These are phyloP conservation scores for Plasmodium yoelii DNA, from an alignment of 169 alveolate genomes.

Conservation along the genomic window DNA sequence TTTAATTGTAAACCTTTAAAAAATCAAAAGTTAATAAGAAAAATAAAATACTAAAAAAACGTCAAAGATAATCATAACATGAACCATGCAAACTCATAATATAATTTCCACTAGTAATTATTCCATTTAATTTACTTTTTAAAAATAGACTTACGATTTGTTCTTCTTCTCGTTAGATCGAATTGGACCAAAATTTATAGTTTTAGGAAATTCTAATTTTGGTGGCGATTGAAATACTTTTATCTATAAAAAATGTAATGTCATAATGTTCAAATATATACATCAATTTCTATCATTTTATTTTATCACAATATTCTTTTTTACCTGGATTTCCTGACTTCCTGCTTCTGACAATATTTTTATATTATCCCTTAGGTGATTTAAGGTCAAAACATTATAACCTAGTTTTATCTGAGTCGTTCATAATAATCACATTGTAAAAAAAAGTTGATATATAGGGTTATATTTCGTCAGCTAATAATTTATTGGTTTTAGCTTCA, in stretches of 20 bases:
- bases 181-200: constrained; percentile 53
- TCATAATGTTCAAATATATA: not conserved
- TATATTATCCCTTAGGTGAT: constrained; percentile 44
- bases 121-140: constrained; percentile 1
- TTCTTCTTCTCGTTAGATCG: constrained; percentile 58
- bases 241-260: constrained; percentile 23
- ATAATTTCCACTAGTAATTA: not conserved
- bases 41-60: not conserved
- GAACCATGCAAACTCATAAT: too few species aligned
- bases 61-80: not conserved
- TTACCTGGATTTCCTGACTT: constrained; percentile 43
- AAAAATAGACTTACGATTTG: constrained; percentile 42
- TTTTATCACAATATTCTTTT: constrained; percentile 7
- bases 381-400: constrained; percentile 44
- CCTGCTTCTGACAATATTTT: constrained; percentile 65
- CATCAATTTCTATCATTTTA: not conserved
- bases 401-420: constrained; percentile 44
- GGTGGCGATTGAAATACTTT: constrained; percentile 50
- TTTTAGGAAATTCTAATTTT: constrained; percentile 27
- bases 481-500: too few species aligned
- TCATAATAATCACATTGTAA: not conserved
- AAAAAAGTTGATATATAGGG: constrained; percentile 2
- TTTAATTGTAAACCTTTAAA: constrained; percentile 25
- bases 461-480: too few species aligned
- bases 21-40: constrained; percentile 1